These are phyloP conservation scores for Limonium bicolor DNA, from an alignment of 148 eudicot genomes.

Conservation along the genomic window DNA sequence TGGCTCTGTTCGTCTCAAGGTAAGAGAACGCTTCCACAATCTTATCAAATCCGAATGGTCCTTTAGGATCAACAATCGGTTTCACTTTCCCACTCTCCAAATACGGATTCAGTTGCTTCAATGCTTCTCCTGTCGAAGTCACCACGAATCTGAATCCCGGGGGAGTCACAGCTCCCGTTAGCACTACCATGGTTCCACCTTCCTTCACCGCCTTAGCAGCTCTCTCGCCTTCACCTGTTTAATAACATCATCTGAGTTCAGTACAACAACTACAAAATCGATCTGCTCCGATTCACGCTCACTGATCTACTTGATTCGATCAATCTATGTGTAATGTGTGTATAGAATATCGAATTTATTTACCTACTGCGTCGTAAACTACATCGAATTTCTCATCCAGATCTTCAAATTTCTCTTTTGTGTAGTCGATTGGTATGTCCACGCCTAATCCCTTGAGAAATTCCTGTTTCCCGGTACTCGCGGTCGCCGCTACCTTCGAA, in stretches of 20 bases:
- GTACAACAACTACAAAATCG: no score
- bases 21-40: constrained; percentile 72
- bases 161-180: constrained; percentile 69
- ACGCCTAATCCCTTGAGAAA: constrained; percentile 71
- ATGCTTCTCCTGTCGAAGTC: constrained; percentile 51
- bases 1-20: constrained; percentile 74
- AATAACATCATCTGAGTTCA: neutral
- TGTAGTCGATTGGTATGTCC: constrained; percentile 81
- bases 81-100: constrained; percentile 72
- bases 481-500: constrained; percentile 89
- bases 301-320: no score
- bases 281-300: no score
- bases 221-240: constrained; percentile 62
- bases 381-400: constrained; percentile 78
- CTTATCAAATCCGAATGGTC: constrained; percentile 64
- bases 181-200: constrained; percentile 74
- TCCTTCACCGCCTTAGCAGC: constrained; percentile 72
- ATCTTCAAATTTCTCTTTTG: constrained; percentile 79
- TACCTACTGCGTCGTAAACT: constrained; percentile 87
- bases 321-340: no score
- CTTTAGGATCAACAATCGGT: constrained; percentile 66
- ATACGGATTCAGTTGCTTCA: constrained; percentile 71
- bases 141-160: constrained; percentile 90
- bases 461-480: constrained; percentile 78
- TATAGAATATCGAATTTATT: constrained; percentile 7